These are phyloP conservation scores for Tilletia horrida DNA, from an alignment of 1,284 basidiomycete genomes.

Conservation along the genomic window DNA sequence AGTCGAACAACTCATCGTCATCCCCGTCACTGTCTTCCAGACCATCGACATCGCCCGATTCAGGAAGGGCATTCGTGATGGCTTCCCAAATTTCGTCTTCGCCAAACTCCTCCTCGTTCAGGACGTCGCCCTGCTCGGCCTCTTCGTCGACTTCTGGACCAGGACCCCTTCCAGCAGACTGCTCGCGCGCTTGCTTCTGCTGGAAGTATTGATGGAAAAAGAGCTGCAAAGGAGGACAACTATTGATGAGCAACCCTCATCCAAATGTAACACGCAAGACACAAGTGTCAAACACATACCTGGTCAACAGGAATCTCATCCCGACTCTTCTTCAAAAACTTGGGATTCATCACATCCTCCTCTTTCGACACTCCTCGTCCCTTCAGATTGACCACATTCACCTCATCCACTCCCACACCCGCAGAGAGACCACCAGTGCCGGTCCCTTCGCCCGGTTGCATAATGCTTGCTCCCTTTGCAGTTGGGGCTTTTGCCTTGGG, in stretches of 20 bases:
- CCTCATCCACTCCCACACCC: slow-evolving; percentile 8
- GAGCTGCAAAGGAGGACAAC: slow-evolving; percentile 57
- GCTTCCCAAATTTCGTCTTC: slow-evolving; percentile 58
- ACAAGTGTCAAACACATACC: slow-evolving; percentile 57
- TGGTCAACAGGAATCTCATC: slow-evolving; percentile 84
- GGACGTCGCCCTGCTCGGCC: not conserved
- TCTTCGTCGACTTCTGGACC: not conserved
- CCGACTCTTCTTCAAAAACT: slow-evolving; percentile 71
- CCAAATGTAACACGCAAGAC: slow-evolving; percentile 53
- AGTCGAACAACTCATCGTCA: slow-evolving; percentile 27
- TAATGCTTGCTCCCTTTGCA: slow-evolving; percentile 65
- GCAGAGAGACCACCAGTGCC: slow-evolving; percentile 36
- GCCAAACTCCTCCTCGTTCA: slow-evolving; percentile 31
- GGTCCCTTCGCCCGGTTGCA: slow-evolving; percentile 70
- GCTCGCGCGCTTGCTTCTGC: slow-evolving; percentile 42
- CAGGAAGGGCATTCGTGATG: slow-evolving; percentile 57
- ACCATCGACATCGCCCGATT: slow-evolving; percentile 63
- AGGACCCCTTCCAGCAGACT: not conserved
- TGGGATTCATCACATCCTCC: slow-evolving; percentile 70
- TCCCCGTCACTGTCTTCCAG: slow-evolving; percentile 59
- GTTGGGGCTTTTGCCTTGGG: slow-evolving; percentile 80
- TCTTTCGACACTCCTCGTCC: slow-evolving; percentile 52
- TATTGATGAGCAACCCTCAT: slow-evolving; percentile 62
- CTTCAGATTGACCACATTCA: slow-evolving; percentile 15
- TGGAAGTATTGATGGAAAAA: slow-evolving; percentile 55